Percentiles rank a stretch among this genome's conserved stretches.
phyloP scores from a whole-genome alignment of 1,139 yeast species.

The Oligophagozyma castellii region DNA sequence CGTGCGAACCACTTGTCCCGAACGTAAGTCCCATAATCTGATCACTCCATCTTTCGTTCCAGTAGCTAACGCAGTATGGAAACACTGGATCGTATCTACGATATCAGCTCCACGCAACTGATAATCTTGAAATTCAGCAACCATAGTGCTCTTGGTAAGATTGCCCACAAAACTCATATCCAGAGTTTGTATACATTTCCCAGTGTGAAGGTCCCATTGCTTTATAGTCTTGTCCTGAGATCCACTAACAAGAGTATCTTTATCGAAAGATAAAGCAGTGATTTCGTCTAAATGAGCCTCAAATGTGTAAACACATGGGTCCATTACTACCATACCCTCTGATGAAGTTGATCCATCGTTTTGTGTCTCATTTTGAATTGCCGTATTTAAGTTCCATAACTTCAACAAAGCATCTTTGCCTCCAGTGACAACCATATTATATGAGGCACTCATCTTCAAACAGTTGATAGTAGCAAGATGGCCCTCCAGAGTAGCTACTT shows the following conservation, averaged over 20 bases:
- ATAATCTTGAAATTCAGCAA: conserved; percentile 1
- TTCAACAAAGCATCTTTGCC: conserved; percentile 48
- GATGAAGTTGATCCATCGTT: conserved; percentile 21
- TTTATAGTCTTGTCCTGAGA: conserved; percentile 76
- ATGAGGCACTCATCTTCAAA: conserved; percentile 39
- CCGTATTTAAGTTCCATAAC: conserved; percentile 39
- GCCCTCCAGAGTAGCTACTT: conserved; percentile 37
- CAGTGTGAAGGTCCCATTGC: conserved; percentile 80
- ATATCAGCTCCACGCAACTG: conserved; percentile 8
- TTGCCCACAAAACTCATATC: conserved; percentile 17
- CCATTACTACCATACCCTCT: conserved; percentile 3
- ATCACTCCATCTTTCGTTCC: conserved; percentile 69
- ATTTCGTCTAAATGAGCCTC: conserved; percentile 54
- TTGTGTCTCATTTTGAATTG: conserved; percentile 14
- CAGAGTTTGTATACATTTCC: conserved; percentile 32
- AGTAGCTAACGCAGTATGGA: conserved; percentile 59
- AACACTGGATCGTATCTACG: conserved; percentile 30
- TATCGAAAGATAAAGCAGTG: conserved; percentile 46
- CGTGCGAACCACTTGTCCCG: conserved; percentile 53
- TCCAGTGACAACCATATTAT: conserved; percentile 40
- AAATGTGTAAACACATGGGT: conserved; percentile 32
- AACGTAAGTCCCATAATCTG: conserved; percentile 61
- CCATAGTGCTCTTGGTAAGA: conserved; percentile 3
- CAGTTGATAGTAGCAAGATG: conserved; percentile 44
- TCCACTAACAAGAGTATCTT: conserved; percentile 59